These are phyloP conservation scores for Mikania micrantha DNA, from an alignment of 129 eudicot genomes.

Conservation along the genomic window DNA sequence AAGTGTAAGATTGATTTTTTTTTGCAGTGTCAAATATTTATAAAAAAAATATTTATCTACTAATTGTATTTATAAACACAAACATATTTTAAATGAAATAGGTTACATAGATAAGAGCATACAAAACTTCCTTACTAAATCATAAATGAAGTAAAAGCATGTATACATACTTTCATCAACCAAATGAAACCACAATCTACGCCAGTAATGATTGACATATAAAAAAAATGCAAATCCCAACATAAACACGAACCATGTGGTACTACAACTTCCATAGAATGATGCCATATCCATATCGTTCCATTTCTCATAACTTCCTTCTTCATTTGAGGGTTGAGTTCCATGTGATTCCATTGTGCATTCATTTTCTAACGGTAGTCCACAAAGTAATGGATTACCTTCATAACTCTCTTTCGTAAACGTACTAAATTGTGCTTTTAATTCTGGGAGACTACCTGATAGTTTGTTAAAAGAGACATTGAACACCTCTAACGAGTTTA, in stretches of 20 bases:
- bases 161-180: constrained; percentile 9
- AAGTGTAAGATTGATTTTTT: too few species aligned
- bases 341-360: background rate
- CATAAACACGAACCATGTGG: background rate
- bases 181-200: constrained; percentile 8
- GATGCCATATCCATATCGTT: background rate
- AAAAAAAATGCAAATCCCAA: background rate
- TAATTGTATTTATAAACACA: too few species aligned
- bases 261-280: constrained; percentile 11
- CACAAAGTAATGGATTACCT: constrained; percentile 11
- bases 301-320: constrained; percentile 13
- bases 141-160: background rate
- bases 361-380: constrained; percentile 6
- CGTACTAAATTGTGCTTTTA: constrained; percentile 13
- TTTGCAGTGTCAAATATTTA: too few species aligned
- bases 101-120: too few species aligned
- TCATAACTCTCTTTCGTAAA: background rate
- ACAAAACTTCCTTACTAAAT: background rate
- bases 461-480: constrained; percentile 10
- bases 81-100: too few species aligned
- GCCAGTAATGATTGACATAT: background rate
- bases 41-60: too few species aligned
- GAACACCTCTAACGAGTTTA: background rate
- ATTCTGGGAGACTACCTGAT: constrained; percentile 11
- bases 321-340: background rate